Evolutionary conservation across 495 filamentous ascomycete species (phyloP).

Genomic region (Penicillium cataractarum): DNA sequence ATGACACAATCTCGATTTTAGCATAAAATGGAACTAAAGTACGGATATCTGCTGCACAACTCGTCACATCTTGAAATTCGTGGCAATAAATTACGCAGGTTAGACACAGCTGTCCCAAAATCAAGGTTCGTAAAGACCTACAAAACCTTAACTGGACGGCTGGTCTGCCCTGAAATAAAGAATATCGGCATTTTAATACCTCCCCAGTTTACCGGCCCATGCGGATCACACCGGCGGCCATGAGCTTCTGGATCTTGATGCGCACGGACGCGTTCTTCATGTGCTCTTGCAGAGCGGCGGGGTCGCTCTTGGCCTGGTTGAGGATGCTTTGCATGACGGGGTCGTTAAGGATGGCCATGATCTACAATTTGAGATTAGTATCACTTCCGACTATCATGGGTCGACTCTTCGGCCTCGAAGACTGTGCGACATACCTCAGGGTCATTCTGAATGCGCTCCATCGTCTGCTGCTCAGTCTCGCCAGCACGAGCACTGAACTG

Average conservation of each 20-base stretch:
- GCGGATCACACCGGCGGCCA: constrained; percentile 89
- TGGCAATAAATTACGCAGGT: constrained; percentile 8
- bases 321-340: constrained; percentile 98
- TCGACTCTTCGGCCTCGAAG: neutral
- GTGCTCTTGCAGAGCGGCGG: constrained; percentile 89
- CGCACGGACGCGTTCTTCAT: constrained; percentile 89
- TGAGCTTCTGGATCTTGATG: constrained; percentile 87
- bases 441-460: constrained; percentile 87
- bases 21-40: constrained; percentile 6
- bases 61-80: constrained; percentile 30
- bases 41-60: constrained; percentile 19
- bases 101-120: neutral
- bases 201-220: constrained; percentile 60
- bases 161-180: neutral
- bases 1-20: constrained; percentile 11
- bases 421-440: constrained; percentile 72
- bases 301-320: constrained; percentile 92
- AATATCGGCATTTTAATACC: neutral
- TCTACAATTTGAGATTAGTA: constrained; percentile 48
- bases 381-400: neutral
- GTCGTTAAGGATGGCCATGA: constrained; percentile 88
- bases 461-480: constrained; percentile 95
- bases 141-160: neutral
- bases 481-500: constrained; percentile 89
- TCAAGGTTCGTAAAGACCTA: neutral